Conservation (phyloP, 106 monocot genomes). For the Dendrobium huoshanense region DNA sequence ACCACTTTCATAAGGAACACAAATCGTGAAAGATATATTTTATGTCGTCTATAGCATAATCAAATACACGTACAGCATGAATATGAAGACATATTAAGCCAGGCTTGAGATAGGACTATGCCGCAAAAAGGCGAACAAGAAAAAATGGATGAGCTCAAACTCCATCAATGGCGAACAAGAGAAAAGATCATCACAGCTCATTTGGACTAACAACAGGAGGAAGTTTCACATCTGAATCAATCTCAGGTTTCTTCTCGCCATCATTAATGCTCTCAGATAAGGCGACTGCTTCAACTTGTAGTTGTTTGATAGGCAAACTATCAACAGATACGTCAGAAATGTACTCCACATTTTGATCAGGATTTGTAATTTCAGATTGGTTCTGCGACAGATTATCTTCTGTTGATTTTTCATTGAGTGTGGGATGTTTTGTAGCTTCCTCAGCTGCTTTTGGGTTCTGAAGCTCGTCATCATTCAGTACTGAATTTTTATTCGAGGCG, state of each 20-base stretch:
- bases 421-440: background rate
- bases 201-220: background rate
- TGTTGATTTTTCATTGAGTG: conserved; percentile 2
- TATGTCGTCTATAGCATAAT: too few relatives aligned
- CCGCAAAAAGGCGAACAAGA: background rate
- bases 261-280: background rate
- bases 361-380: background rate
- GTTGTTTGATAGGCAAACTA: background rate
- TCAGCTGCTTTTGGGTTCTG: background rate
- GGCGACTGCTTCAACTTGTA: background rate
- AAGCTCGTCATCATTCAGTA: background rate
- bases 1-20: too few relatives aligned
- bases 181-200: background rate
- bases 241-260: conserved; percentile 2
- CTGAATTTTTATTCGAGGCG: background rate
- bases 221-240: background rate
- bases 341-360: background rate
- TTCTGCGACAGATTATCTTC: background rate
- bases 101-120: background rate
- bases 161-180: too few relatives aligned
- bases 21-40: too few relatives aligned
- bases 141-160: too few relatives aligned
- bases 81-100: too few relatives aligned
- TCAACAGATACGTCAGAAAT: too few relatives aligned
- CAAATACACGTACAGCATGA: too few relatives aligned